phyloP scores from a whole-genome alignment of 345 rosid genomes.

The Citrus trifoliata region DNA sequence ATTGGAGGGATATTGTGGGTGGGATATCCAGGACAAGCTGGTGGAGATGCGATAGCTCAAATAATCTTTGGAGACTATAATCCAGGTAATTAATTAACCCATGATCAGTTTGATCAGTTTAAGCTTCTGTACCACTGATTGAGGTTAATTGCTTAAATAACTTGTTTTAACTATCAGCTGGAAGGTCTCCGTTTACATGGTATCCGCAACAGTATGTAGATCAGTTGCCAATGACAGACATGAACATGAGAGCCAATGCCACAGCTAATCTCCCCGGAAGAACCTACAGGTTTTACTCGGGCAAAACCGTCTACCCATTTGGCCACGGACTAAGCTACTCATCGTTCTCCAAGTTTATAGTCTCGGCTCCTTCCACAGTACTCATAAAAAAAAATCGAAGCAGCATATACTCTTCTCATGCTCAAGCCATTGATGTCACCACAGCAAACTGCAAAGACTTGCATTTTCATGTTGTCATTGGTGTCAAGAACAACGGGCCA shows the following conservation, averaged over 20 bases:
- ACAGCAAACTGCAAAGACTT: slow-evolving; percentile 28
- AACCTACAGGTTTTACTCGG: slow-evolving; percentile 47
- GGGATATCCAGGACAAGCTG: slow-evolving; percentile 56
- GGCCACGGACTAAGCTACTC: slow-evolving; percentile 61
- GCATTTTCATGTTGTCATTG: slow-evolving; percentile 21
- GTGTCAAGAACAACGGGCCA: slow-evolving; percentile 46
- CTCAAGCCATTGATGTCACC: slow-evolving; percentile 34
- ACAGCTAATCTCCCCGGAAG: slow-evolving; percentile 41
- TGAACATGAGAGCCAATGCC: slow-evolving; percentile 51
- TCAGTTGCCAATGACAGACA: slow-evolving; percentile 48
- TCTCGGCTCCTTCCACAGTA: slow-evolving; percentile 33
- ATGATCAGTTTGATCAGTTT: not conserved
- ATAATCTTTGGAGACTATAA: slow-evolving; percentile 46
- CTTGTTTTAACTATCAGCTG: slow-evolving; percentile 22
- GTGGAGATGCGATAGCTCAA: slow-evolving; percentile 51
- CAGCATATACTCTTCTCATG: not conserved
- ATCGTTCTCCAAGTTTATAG: slow-evolving; percentile 32
- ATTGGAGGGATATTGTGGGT: slow-evolving; percentile 49
- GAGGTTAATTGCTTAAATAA: not conserved
- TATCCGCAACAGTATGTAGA: slow-evolving; percentile 38
- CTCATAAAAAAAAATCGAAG: not conserved
- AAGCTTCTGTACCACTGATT: not conserved
- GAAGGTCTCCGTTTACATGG: slow-evolving; percentile 55
- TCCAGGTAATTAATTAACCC: slow-evolving; percentile 30
- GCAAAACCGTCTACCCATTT: slow-evolving; percentile 31